phyloP scores from a whole-genome alignment of 768 basidiomycete genomes.

The Polyporus arcularius region DNA sequence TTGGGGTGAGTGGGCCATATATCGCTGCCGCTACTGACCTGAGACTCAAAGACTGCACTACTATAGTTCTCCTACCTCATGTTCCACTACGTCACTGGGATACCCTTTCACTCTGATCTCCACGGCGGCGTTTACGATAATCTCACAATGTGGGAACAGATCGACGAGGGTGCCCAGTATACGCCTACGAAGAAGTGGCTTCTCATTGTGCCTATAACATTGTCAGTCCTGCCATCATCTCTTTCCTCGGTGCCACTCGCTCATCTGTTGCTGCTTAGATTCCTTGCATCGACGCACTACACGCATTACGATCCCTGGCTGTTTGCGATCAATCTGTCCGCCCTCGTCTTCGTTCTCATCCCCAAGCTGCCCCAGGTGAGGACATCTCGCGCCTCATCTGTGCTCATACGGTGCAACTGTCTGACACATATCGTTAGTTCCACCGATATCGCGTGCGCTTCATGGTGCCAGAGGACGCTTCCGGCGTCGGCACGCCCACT shows the following conservation, averaged over 20 bases:
- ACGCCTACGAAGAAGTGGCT: constrained; percentile 99
- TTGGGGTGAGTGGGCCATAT: constrained; percentile 62
- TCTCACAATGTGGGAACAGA: constrained; percentile 98
- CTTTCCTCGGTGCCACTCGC: not conserved
- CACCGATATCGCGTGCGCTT: constrained; percentile 84
- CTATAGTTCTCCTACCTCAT: constrained; percentile 90
- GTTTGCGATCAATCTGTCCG: constrained; percentile 87
- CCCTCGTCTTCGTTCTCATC: constrained; percentile 79
- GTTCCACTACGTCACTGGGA: constrained; percentile 98
- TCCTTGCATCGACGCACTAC: constrained; percentile 97
- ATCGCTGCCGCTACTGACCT: not conserved
- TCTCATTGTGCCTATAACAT: constrained; percentile 79
- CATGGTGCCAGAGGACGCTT: constrained; percentile 58
- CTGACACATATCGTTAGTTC: constrained; percentile 45
- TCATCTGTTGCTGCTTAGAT: constrained; percentile 47
- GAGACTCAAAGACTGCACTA: not conserved
- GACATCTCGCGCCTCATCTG: constrained; percentile 19
- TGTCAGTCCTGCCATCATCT: constrained; percentile 57
- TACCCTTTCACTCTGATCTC: constrained; percentile 87
- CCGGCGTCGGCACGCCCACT: constrained; percentile 67
- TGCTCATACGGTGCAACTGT: not conserved
- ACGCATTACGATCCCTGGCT: constrained; percentile 94
- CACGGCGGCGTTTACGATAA: constrained; percentile 97
- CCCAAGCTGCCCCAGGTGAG: constrained; percentile 94
- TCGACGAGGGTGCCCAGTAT: constrained; percentile 97